phyloP scores from a whole-genome alignment of 352 stramenopile genomes.

The Phytophthora parvispora region DNA sequence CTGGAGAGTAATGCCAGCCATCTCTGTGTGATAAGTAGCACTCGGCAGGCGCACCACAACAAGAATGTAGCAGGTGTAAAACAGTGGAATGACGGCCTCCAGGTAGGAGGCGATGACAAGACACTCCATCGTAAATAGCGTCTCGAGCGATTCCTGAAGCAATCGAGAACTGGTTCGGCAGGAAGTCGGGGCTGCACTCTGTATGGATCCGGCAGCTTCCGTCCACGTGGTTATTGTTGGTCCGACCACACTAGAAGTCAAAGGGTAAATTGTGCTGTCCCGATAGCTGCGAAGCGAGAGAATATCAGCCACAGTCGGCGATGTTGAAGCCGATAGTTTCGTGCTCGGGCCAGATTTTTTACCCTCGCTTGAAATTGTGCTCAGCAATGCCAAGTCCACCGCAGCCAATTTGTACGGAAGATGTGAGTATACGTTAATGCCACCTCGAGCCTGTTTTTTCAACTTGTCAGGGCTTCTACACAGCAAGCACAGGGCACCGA shows the following conservation, averaged over 20 bases:
- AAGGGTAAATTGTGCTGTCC: slow-evolving; percentile 1
- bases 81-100: slow-evolving; percentile 40
- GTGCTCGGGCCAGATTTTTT: too few relatives aligned
- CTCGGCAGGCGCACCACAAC: slow-evolving; percentile 29
- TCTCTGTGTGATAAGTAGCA: slow-evolving; percentile 36
- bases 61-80: slow-evolving; percentile 30
- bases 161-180: background rate
- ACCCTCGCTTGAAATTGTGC: too few relatives aligned
- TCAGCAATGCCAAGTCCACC: slow-evolving; percentile 1
- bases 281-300: background rate
- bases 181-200: background rate
- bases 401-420: slow-evolving; percentile 13
- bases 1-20: slow-evolving; percentile 7
- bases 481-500: background rate
- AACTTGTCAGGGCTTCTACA: slow-evolving; percentile 1
- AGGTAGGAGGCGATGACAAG: slow-evolving; percentile 40
- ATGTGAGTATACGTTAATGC: slow-evolving; percentile 1
- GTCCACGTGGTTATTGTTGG: background rate
- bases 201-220: background rate
- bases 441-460: background rate
- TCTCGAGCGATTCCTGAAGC: slow-evolving; percentile 18
- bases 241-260: background rate
- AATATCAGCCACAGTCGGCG: background rate
- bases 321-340: background rate
- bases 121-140: slow-evolving; percentile 43